These are phyloP conservation scores for Linum usitatissimum DNA, from an alignment of 345 rosid genomes.

Conservation along the genomic window DNA sequence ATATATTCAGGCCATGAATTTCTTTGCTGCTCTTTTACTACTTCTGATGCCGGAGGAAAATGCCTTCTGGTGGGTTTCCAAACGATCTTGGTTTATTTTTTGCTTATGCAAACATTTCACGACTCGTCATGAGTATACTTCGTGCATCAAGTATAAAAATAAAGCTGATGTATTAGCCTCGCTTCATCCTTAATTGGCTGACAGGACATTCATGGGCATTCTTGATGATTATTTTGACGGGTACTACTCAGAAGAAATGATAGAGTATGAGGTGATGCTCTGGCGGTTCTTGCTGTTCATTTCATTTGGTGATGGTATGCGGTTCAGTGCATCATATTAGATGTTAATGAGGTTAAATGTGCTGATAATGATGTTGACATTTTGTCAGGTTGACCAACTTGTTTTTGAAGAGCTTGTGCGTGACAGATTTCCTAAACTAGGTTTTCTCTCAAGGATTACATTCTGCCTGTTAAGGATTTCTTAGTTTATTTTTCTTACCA, in stretches of 20 bases:
- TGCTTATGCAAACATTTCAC: neutral
- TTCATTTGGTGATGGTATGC: neutral
- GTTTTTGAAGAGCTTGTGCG: constrained; percentile 92
- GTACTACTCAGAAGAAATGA: constrained; percentile 97
- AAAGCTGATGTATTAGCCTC: constrained; percentile 1
- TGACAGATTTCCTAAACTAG: constrained; percentile 95
- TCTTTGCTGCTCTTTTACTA: constrained; percentile 94
- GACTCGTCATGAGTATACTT: neutral
- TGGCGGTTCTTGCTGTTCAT: neutral
- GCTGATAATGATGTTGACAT: constrained; percentile 16
- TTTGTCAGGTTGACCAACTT: constrained; percentile 86
- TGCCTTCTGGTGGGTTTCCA: constrained; percentile 83
- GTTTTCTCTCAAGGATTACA: constrained; percentile 25
- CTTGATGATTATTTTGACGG: constrained; percentile 95
- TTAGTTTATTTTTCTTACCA: neutral
- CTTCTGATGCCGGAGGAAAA: constrained; percentile 99
- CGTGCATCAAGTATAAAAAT: neutral
- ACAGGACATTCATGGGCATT: constrained; percentile 80
- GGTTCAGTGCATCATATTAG: constrained; percentile 1
- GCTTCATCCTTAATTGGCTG: constrained; percentile 17
- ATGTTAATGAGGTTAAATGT: constrained; percentile 6
- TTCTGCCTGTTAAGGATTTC: neutral
- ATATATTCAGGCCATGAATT: constrained; percentile 90
- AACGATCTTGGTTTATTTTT: constrained; percentile 11
- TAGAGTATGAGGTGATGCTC: constrained; percentile 79